phyloP scores from a whole-genome alignment of 1,284 basidiomycete genomes.

The Ganoderma resinaceum region DNA sequence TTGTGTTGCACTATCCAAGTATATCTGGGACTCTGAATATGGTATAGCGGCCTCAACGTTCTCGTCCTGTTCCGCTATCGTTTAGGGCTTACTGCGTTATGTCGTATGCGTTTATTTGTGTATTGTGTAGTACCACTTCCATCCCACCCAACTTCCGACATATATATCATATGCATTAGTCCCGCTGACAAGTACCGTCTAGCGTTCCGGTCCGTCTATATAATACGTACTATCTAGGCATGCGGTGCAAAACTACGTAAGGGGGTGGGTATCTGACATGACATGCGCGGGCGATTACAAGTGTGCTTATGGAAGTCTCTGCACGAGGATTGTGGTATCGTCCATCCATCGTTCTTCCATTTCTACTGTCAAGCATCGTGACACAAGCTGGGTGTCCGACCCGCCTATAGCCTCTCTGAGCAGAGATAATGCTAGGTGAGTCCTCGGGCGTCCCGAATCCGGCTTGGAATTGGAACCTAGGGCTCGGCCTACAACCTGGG shows the following conservation, averaged over 20 bases:
- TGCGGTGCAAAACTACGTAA: constrained; percentile 3
- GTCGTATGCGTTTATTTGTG: constrained; percentile 2
- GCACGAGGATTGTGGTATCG: constrained; percentile 69
- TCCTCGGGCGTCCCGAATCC: constrained; percentile 23
- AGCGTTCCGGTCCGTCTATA: not conserved
- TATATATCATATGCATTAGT: not conserved
- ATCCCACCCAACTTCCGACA: not conserved
- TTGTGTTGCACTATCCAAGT: constrained; percentile 8
- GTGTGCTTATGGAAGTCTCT: constrained; percentile 36
- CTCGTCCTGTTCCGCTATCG: constrained; percentile 15
- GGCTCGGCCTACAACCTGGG: constrained; percentile 42
- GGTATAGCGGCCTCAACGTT: constrained; percentile 12
- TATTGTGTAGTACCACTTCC: constrained; percentile 11
- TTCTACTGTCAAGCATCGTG: constrained; percentile 68
- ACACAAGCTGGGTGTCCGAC: constrained; percentile 53
- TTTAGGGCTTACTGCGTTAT: constrained; percentile 9
- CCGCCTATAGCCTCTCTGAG: constrained; percentile 67
- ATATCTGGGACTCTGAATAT: constrained; percentile 20
- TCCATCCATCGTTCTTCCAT: constrained; percentile 73
- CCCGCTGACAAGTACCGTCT: not conserved
- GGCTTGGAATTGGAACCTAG: constrained; percentile 24
- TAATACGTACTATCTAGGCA: constrained; percentile 3
- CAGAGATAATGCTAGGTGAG: constrained; percentile 52
- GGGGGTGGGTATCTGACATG: constrained; percentile 10
- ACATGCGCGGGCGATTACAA: not conserved